Conservation (phyloP, 805 yeast genomes). For the Wickerhamiella kurtzmanii region DNA sequence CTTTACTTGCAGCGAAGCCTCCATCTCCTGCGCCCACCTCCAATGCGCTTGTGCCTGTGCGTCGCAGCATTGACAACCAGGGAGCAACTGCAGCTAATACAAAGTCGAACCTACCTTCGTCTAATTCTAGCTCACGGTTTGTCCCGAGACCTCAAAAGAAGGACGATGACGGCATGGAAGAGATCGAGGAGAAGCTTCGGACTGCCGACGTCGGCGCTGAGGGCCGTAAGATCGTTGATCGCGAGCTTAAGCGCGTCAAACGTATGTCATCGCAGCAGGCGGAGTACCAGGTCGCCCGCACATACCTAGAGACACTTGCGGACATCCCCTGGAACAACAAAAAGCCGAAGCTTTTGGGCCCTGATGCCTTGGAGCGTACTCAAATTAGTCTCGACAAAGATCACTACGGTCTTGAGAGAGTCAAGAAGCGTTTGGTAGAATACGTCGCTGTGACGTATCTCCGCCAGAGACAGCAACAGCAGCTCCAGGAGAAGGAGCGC, state of each 20-base stretch:
- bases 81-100: background rate
- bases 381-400: slow-evolving; percentile 51
- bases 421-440: slow-evolving; percentile 62
- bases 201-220: slow-evolving; percentile 21
- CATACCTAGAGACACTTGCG: slow-evolving; percentile 28
- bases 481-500: slow-evolving; percentile 2
- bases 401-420: slow-evolving; percentile 63
- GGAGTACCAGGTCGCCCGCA: slow-evolving; percentile 31
- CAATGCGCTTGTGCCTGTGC: background rate
- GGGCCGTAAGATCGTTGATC: slow-evolving; percentile 26
- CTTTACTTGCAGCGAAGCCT: slow-evolving; percentile 2
- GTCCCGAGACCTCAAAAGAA: slow-evolving; percentile 8
- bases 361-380: slow-evolving; percentile 37
- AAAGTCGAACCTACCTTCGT: background rate
- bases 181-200: slow-evolving; percentile 21
- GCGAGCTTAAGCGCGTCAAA: slow-evolving; percentile 28
- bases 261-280: slow-evolving; percentile 31
- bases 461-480: slow-evolving; percentile 19
- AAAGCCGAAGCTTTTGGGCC: slow-evolving; percentile 13
- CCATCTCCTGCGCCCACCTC: slow-evolving; percentile 2
- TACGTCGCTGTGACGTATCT: slow-evolving; percentile 67
- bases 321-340: slow-evolving; percentile 30
- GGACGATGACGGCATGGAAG: slow-evolving; percentile 27
- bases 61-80: background rate
- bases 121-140: background rate